These are phyloP conservation scores for Pyrenophora graminea DNA, from an alignment of 2,329 filamentous ascomycete species.

Conservation along the genomic window DNA sequence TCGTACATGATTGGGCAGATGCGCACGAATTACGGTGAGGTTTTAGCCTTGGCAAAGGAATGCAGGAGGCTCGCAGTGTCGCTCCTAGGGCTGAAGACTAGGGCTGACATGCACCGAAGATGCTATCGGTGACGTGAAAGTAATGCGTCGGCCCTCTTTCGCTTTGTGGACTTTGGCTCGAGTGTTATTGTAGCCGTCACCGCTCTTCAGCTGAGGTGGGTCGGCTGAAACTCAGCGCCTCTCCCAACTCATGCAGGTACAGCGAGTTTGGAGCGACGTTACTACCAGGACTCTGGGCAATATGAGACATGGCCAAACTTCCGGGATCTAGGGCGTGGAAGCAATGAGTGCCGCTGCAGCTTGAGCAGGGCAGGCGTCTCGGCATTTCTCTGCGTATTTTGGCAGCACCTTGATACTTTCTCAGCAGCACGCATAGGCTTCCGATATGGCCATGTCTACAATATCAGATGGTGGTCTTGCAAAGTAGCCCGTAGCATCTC, in stretches of 20 bases:
- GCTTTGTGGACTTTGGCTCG: constrained; percentile 1
- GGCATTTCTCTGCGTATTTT: too few species aligned
- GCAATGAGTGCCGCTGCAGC: background rate
- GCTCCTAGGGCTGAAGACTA: constrained; percentile 33
- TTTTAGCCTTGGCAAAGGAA: constrained; percentile 18
- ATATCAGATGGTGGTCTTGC: too few species aligned
- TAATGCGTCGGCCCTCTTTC: background rate
- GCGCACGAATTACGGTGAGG: constrained; percentile 30
- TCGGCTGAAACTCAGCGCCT: constrained; percentile 1
- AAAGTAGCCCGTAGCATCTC: too few species aligned
- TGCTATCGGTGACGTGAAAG: background rate
- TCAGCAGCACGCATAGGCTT: too few species aligned
- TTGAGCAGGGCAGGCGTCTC: background rate
- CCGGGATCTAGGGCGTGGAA: constrained; percentile 1
- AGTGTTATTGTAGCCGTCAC: constrained; percentile 17
- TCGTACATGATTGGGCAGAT: background rate
- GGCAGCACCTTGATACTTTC: too few species aligned
- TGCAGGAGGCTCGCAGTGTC: constrained; percentile 10
- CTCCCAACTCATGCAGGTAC: constrained; percentile 13
- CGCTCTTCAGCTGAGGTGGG: constrained; percentile 18
- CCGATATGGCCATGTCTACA: too few species aligned
- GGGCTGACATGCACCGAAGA: constrained; percentile 17
- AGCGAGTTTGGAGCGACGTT: constrained; percentile 1
- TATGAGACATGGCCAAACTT: constrained; percentile 21
- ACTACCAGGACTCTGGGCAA: constrained; percentile 13